These are phyloP conservation scores for Amesomyces nigricolor DNA, from an alignment of 2,329 filamentous ascomycete genomes.

Conservation along the genomic window DNA sequence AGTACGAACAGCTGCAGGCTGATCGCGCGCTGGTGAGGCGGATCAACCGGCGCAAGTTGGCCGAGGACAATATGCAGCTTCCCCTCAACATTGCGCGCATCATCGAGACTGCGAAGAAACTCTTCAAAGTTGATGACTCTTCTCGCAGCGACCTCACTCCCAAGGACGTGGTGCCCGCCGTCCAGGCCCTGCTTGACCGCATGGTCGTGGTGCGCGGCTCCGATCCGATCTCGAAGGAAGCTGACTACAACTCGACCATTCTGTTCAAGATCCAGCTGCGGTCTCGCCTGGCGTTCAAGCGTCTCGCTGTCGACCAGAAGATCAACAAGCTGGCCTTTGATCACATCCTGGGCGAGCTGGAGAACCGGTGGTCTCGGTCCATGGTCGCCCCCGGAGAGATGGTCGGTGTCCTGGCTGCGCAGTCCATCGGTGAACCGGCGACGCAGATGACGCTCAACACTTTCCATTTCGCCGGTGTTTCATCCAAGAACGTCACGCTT, in stretches of 20 bases:
- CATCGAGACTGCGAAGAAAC: constrained; percentile 81
- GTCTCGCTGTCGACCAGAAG: constrained; percentile 77
- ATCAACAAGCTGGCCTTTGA: constrained; percentile 89
- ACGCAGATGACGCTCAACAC: constrained; percentile 99
- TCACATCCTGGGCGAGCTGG: constrained; percentile 84
- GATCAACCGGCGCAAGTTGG: constrained; percentile 62
- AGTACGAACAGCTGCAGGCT: constrained; percentile 72
- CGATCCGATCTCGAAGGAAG: constrained; percentile 77
- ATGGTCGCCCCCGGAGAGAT: constrained; percentile 93
- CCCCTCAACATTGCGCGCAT: constrained; percentile 89
- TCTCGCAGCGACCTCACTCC: constrained; percentile 87
- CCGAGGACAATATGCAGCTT: constrained; percentile 81
- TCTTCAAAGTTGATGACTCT: constrained; percentile 83
- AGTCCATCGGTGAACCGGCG: constrained; percentile 97
- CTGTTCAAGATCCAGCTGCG: constrained; percentile 90
- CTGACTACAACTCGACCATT: constrained; percentile 80
- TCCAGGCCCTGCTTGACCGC: constrained; percentile 67
- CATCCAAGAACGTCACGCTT: constrained; percentile 98
- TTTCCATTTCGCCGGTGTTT: constrained; percentile 99
- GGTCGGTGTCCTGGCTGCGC: constrained; percentile 95
- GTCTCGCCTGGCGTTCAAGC: constrained; percentile 86
- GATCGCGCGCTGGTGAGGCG: constrained; percentile 69
- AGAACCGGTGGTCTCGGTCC: constrained; percentile 79
- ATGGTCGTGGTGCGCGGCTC: constrained; percentile 81
- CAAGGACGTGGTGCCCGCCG: constrained; percentile 74